Conservation (phyloP, 352 stramenopile species). For the Phytophthora agathidicida region DNA sequence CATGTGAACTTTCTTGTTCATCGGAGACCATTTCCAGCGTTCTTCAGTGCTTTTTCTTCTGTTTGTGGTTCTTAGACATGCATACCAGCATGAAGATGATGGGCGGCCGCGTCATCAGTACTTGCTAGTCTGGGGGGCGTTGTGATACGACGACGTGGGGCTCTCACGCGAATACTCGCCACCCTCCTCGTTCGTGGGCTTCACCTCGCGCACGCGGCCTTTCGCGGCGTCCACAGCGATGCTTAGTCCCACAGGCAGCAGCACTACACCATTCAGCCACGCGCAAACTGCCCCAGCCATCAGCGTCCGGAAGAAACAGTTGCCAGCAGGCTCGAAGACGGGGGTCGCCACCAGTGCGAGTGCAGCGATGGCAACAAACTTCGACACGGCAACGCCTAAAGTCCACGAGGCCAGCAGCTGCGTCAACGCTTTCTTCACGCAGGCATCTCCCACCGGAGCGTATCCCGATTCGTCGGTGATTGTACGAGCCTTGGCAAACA, state of each 20-base stretch:
- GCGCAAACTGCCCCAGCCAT: conserved; percentile 42
- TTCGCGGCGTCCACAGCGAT: conserved; percentile 47
- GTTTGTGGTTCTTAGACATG: neutral
- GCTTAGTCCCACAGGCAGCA: conserved; percentile 54
- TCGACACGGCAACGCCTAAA: conserved; percentile 43
- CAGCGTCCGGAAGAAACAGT: conserved; percentile 54
- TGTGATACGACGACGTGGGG: conserved; percentile 38
- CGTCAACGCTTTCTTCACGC: conserved; percentile 45
- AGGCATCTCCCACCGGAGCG: conserved; percentile 29
- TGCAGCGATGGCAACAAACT: conserved; percentile 47
- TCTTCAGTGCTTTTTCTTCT: conserved; percentile 3
- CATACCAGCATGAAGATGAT: neutral
- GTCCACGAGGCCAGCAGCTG: conserved; percentile 48
- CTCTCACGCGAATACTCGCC: conserved; percentile 40
- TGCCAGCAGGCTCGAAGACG: conserved; percentile 45
- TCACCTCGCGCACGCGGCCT: conserved; percentile 42
- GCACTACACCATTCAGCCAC: conserved; percentile 39
- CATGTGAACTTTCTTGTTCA: conserved; percentile 24
- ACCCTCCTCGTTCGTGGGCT: conserved; percentile 46
- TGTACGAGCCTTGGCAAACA: conserved; percentile 58
- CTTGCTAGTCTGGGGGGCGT: conserved; percentile 17
- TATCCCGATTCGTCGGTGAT: conserved; percentile 27
- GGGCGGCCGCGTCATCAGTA: conserved; percentile 26
- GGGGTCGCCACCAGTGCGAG: conserved; percentile 41
- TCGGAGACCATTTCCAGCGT: conserved; percentile 15